Percentiles rank a stretch among this genome's conserved stretches.
These are phyloP conservation scores for Athelia sp. DNA, from an alignment of 1,284 basidiomycete species.

Conservation along the genomic window DNA sequence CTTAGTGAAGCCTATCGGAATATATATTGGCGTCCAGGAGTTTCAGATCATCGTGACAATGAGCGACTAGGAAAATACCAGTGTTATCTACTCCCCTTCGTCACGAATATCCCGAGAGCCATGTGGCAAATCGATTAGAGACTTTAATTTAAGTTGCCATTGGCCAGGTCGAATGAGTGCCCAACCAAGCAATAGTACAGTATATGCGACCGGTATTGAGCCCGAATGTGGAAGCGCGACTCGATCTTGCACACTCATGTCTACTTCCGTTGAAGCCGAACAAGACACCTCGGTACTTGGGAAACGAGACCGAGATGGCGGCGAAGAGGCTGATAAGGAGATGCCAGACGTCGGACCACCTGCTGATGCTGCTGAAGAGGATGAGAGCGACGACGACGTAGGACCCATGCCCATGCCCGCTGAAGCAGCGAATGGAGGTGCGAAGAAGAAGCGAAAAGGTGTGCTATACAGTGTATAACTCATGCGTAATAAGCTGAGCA, in stretches of 20 bases:
- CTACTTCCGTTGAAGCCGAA: constrained; percentile 17
- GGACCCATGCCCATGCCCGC: constrained; percentile 74
- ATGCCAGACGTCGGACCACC: constrained; percentile 18
- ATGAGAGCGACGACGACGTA: constrained; percentile 62
- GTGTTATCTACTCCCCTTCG: too few relatives aligned
- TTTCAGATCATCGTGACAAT: too few relatives aligned
- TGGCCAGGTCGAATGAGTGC: too few relatives aligned
- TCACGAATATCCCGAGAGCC: too few relatives aligned
- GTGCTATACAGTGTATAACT: constrained; percentile 19
- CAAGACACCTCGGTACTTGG: constrained; percentile 49
- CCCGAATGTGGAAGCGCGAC: neutral
- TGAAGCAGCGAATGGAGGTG: constrained; percentile 27
- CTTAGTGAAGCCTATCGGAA: too few relatives aligned
- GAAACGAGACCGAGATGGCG: constrained; percentile 52
- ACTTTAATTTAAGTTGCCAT: too few relatives aligned
- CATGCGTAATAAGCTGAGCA: constrained; percentile 33
- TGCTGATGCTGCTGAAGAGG: constrained; percentile 34
- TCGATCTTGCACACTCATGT: constrained; percentile 21
- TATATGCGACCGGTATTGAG: too few relatives aligned
- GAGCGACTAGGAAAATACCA: too few relatives aligned
- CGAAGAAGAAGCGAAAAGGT: constrained; percentile 69
- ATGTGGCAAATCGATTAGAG: too few relatives aligned
- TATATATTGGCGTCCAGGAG: too few relatives aligned
- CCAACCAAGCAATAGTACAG: too few relatives aligned
- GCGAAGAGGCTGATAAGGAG: constrained; percentile 19